Evolutionary conservation across 306 rosid species (phyloP).

Genomic region (Vigna mungo): DNA sequence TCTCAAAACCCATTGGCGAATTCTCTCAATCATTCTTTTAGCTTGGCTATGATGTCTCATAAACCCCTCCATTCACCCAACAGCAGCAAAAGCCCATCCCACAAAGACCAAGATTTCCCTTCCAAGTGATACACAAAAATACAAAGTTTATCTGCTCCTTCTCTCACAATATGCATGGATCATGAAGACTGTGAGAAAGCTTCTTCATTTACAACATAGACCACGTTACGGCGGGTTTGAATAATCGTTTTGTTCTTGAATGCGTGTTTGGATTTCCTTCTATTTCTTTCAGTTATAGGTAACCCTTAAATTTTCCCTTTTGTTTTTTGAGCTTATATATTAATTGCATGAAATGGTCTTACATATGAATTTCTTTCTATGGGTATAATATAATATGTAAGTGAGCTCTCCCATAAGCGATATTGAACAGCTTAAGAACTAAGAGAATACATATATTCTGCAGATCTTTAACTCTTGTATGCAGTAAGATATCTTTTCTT

Average conservation of each 20-base stretch:
- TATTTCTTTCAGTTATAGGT: constrained; percentile 39
- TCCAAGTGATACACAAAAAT: constrained; percentile 49
- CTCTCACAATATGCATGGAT: constrained; percentile 40
- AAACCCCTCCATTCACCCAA: constrained; percentile 49
- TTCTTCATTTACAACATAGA: constrained; percentile 24
- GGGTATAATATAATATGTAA: background rate
- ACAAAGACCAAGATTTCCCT: constrained; percentile 53
- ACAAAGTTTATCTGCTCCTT: constrained; percentile 30
- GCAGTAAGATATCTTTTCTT: background rate
- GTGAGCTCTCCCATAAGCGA: background rate
- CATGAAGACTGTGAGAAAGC: constrained; percentile 34
- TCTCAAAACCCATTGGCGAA: constrained; percentile 39
- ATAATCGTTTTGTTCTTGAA: constrained; percentile 40
- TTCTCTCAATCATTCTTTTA: constrained; percentile 52
- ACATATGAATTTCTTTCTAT: constrained; percentile 7
- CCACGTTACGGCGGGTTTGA: constrained; percentile 10
- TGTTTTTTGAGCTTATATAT: constrained; percentile 32
- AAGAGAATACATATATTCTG: constrained; percentile 7
- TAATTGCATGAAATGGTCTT: background rate
- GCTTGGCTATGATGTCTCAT: constrained; percentile 59
- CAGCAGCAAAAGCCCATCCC: constrained; percentile 51
- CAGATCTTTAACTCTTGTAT: background rate
- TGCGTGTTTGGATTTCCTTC: constrained; percentile 42
- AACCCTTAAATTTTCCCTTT: constrained; percentile 14
- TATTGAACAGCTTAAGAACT: constrained; percentile 1